Evolutionary conservation across 2,329 filamentous ascomycete species (phyloP).

Genomic region (Acarospora socialis): DNA sequence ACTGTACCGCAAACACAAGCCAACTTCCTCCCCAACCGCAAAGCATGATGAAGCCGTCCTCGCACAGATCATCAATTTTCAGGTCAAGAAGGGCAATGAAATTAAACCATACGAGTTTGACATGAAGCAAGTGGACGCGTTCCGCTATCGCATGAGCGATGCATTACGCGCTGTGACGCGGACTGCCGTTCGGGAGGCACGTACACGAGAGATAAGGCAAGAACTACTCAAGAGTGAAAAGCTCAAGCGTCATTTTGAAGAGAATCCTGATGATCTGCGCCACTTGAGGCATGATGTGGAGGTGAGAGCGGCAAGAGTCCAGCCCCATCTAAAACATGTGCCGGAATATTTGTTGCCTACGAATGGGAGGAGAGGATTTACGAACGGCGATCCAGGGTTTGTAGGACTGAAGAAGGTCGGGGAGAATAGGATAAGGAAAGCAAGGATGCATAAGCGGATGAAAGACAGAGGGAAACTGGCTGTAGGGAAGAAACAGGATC

Average conservation of each 20-base stretch:
- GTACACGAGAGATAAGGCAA: constrained; percentile 72
- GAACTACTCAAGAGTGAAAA: constrained; percentile 91
- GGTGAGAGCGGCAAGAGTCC: constrained; percentile 65
- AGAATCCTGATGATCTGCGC: constrained; percentile 79
- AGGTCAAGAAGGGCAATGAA: constrained; percentile 63
- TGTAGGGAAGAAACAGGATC: constrained; percentile 58
- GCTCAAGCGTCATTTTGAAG: constrained; percentile 87
- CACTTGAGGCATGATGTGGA: constrained; percentile 86
- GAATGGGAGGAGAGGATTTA: constrained; percentile 56
- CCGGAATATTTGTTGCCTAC: constrained; percentile 83
- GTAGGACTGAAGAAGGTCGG: constrained; percentile 46
- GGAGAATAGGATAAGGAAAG: constrained; percentile 35
- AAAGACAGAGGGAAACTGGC: constrained; percentile 34
- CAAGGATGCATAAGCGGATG: constrained; percentile 29
- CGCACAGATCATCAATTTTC: constrained; percentile 62
- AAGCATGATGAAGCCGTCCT: constrained; percentile 78
- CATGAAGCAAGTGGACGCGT: constrained; percentile 84
- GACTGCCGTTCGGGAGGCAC: constrained; percentile 77
- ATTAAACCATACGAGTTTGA: constrained; percentile 89
- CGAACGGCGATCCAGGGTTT: constrained; percentile 55
- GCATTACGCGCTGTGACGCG: constrained; percentile 80
- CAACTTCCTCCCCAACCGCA: constrained; percentile 60
- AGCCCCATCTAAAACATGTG: constrained; percentile 84
- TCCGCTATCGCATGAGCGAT: constrained; percentile 89
- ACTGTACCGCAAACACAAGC: constrained; percentile 75